Conservation (phyloP, 768 basidiomycete genomes). For the Xanthoconium stramineum region DNA sequence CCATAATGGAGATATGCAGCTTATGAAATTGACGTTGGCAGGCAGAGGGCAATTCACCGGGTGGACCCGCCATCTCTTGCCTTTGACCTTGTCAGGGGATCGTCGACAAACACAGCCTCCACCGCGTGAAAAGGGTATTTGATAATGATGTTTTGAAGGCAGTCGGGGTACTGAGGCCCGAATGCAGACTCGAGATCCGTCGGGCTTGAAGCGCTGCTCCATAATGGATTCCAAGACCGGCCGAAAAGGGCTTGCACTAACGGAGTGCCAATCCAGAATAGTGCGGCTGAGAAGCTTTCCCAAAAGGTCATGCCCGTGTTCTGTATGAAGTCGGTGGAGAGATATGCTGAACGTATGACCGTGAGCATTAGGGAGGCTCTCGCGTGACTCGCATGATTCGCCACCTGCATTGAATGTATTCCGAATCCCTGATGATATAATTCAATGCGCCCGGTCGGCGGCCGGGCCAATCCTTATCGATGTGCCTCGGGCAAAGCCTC, state of each 20-base stretch:
- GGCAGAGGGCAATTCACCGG: constrained; percentile 2
- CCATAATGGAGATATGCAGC: constrained; percentile 9
- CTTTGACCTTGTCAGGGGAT: constrained; percentile 5
- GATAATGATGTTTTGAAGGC: constrained; percentile 15
- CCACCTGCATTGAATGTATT: constrained; percentile 10
- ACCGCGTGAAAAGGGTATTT: constrained; percentile 17
- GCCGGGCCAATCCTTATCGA: constrained; percentile 29
- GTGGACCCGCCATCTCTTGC: constrained; percentile 4
- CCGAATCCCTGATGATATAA: not conserved
- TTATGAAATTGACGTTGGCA: constrained; percentile 17
- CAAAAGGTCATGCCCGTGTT: constrained; percentile 4
- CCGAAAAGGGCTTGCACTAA: constrained; percentile 22
- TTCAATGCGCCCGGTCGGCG: constrained; percentile 8
- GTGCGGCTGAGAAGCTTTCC: constrained; percentile 25
- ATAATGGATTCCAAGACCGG: constrained; percentile 7
- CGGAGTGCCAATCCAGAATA: constrained; percentile 21
- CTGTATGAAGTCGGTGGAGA: constrained; percentile 7
- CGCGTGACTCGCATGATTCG: constrained; percentile 17
- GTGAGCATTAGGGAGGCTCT: constrained; percentile 16
- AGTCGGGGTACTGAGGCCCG: constrained; percentile 21
- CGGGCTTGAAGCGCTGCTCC: constrained; percentile 8
- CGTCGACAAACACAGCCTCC: constrained; percentile 12
- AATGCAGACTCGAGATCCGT: constrained; percentile 22
- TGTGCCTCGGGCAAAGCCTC: constrained; percentile 18
- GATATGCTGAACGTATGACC: constrained; percentile 21